Evolutionary conservation across 805 yeast genomes (phyloP).

Genomic region (Candida silvicultrix): DNA sequence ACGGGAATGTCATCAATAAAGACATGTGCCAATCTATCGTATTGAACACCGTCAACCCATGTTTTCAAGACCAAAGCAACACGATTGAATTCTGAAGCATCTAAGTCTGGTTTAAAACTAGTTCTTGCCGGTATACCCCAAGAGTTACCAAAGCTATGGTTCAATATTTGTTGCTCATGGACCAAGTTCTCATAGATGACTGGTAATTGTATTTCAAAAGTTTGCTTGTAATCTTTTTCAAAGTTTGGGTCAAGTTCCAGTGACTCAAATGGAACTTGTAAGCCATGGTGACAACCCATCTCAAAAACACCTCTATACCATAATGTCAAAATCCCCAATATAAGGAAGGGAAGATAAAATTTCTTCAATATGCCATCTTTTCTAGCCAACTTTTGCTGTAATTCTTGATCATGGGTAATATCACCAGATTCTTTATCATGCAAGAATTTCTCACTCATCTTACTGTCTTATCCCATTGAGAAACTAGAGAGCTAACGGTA

Average conservation of each 20-base stretch:
- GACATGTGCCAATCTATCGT: slow-evolving; percentile 60
- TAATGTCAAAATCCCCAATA: background rate
- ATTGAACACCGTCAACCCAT: slow-evolving; percentile 52
- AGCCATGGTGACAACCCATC: background rate
- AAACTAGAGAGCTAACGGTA: too few relatives aligned
- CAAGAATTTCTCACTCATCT: background rate
- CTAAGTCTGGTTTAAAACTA: slow-evolving; percentile 38
- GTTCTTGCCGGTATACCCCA: slow-evolving; percentile 52
- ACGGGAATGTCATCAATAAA: slow-evolving; percentile 57
- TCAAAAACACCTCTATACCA: background rate
- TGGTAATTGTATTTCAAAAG: slow-evolving; percentile 20
- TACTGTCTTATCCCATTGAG: too few relatives aligned
- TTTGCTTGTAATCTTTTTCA: background rate
- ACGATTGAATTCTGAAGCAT: slow-evolving; percentile 37
- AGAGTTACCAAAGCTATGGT: slow-evolving; percentile 47
- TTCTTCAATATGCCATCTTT: background rate
- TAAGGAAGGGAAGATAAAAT: background rate
- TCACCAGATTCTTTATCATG: background rate
- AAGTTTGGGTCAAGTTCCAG: background rate
- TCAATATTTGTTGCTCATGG: slow-evolving; percentile 32
- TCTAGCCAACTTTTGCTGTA: background rate
- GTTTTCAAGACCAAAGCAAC: slow-evolving; percentile 50
- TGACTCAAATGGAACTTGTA: background rate
- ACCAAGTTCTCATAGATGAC: slow-evolving; percentile 23
- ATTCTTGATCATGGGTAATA: background rate